Base-by-base conservation (phyloP, 257 asterid species). In the Solanum chmielewskii region DNA sequence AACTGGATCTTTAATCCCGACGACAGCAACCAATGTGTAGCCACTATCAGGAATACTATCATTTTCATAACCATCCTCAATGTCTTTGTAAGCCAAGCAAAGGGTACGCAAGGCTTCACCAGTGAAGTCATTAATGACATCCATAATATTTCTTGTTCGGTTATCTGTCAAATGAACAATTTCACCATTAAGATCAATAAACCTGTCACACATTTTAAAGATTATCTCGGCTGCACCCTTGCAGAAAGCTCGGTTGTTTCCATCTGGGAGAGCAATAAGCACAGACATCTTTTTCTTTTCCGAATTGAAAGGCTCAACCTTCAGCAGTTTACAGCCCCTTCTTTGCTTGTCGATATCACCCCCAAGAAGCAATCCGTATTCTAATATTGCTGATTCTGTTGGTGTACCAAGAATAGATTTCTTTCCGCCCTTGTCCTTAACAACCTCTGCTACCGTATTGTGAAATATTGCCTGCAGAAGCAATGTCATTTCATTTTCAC, bases 171-270 rank as follows among this genome's bases (percentile, higher is more conserved):
- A 85, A 8, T 89, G 71, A 15, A 89, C 92, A 8, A 92, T 86
- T 76, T 91, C 91, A 78, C 97, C 97, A 42, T 92, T 87, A 89
- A 90, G 92, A 23, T 91, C 92, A 52, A 92, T 64, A 20, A 91
- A 68, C 81, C 89, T 93, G 87, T 93, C 95, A 59, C 98, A 94
- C 94, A 89, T 90, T 9, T 89, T 90, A 29, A 93, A 88, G 49
- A 94, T 76, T 68, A 94, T 92, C 87, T 94, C 98, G 4, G 97
- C 91, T 76, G 96, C 98, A 7, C 98, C 98, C 89, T 95, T 94
- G 85, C 92, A 91, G 68, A 91, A 92, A 62, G 95, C 95, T 87
- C 90, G 91, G 37, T 80, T 85, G 37, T 93, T 93, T 37, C 94
- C 94, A 52, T 85, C 93, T 6, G 92, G 92, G 68, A 88, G 89